These are phyloP conservation scores for Trichoderma polysporum DNA, from an alignment of 2,329 filamentous ascomycete genomes.

Conservation along the genomic window DNA sequence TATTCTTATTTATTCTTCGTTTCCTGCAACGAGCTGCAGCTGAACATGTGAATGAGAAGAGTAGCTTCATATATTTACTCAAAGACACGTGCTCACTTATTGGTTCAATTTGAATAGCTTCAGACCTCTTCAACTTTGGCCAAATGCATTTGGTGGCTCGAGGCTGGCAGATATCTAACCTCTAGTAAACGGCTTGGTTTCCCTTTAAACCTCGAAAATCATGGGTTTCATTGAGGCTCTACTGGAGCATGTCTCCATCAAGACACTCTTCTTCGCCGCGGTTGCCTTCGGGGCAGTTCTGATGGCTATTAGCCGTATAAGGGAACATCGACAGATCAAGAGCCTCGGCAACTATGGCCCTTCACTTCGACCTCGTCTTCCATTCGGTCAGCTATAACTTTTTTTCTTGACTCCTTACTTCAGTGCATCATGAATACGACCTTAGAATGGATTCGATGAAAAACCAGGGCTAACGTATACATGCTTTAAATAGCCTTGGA, in stretches of 20 bases:
- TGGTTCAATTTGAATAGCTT: background rate
- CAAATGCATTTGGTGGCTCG: background rate
- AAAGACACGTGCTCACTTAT: too few relatives aligned
- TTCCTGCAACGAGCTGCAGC: background rate
- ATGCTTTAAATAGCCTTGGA: constrained; percentile 53
- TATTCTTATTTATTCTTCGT: background rate
- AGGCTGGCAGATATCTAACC: background rate
- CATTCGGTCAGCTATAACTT: constrained; percentile 44
- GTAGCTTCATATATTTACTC: background rate
- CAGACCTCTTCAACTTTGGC: background rate
- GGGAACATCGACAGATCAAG: constrained; percentile 46
- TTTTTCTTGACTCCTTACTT: background rate
- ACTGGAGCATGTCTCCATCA: constrained; percentile 45
- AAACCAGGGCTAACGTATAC: background rate
- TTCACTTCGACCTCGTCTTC: constrained; percentile 38
- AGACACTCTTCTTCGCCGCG: constrained; percentile 38
- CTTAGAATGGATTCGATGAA: background rate
- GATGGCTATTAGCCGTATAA: constrained; percentile 38
- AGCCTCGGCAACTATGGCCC: constrained; percentile 46
- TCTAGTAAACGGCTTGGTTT: background rate
- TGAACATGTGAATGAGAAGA: background rate
- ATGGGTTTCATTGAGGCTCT: constrained; percentile 54
- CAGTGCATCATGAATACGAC: too few relatives aligned
- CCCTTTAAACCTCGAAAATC: background rate
- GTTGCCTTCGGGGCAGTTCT: constrained; percentile 40